phyloP scores from a whole-genome alignment of 169 alveolate genomes.

The Cryptosporidium bovis region DNA sequence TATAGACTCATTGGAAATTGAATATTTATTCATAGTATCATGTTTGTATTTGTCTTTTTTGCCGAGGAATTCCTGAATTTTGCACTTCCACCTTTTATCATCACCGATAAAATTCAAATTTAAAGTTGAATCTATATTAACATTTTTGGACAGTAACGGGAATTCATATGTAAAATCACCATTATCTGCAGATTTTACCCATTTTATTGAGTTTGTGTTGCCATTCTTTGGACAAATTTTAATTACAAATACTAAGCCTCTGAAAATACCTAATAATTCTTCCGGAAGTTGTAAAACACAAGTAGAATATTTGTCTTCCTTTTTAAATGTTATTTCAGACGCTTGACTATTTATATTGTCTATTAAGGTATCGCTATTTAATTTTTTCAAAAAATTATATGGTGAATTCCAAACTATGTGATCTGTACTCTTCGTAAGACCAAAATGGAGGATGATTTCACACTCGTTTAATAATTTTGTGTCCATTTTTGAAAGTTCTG shows the following conservation, averaged over 20 bases:
- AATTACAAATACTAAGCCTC: slow-evolving; percentile 57
- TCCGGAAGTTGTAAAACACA: slow-evolving; percentile 23
- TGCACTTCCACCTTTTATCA: neutral
- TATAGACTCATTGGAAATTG: slow-evolving; percentile 11
- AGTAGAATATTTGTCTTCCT: slow-evolving; percentile 1
- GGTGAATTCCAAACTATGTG: slow-evolving; percentile 50
- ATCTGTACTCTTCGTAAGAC: slow-evolving; percentile 24
- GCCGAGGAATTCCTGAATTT: slow-evolving; percentile 1
- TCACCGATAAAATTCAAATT: neutral
- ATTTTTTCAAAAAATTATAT: neutral
- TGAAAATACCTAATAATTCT: slow-evolving; percentile 5
- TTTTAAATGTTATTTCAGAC: slow-evolving; percentile 16
- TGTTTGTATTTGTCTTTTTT: neutral
- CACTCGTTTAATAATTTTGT: neutral
- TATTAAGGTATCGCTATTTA: neutral
- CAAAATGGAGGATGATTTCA: slow-evolving; percentile 54
- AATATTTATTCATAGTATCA: slow-evolving; percentile 7
- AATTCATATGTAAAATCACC: slow-evolving; percentile 19
- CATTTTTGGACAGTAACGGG: neutral
- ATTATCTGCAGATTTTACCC: slow-evolving; percentile 49
- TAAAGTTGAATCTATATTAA: neutral
- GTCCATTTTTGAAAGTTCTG: neutral
- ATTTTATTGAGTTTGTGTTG: neutral
- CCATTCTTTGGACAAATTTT: neutral
- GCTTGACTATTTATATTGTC: slow-evolving; percentile 2